These are phyloP conservation scores for Decorospora gaudefroyi DNA, from an alignment of 2,329 filamentous ascomycete species.

Conservation along the genomic window DNA sequence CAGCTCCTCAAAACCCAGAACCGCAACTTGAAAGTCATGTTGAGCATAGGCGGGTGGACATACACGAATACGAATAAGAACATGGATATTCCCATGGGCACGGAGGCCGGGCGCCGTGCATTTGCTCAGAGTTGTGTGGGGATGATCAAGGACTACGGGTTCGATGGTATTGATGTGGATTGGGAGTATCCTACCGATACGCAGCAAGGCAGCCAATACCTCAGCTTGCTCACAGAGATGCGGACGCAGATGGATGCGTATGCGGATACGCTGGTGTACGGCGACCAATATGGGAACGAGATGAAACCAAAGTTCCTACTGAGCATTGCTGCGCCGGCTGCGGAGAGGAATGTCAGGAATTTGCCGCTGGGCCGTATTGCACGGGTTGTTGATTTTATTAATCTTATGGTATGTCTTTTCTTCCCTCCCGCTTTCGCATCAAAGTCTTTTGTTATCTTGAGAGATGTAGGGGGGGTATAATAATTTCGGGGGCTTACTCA, in stretches of 20 bases:
- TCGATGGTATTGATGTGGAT: conserved; percentile 59
- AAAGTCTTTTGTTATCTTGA: too few relatives aligned
- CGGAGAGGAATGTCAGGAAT: conserved; percentile 50
- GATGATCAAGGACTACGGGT: conserved; percentile 77
- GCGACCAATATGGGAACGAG: conserved; percentile 15
- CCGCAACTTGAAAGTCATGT: conserved; percentile 75
- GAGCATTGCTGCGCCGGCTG: conserved; percentile 53
- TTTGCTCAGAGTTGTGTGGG: conserved; percentile 75
- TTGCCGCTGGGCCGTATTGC: conserved; percentile 51
- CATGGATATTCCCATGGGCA: conserved; percentile 71
- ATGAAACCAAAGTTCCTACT: conserved; percentile 50
- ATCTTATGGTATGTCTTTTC: conserved; percentile 49
- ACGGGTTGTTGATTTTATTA: conserved; percentile 55
- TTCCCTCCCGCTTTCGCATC: background rate
- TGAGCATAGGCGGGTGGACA: conserved; percentile 83
- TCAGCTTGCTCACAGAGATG: conserved; percentile 48
- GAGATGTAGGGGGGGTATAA: background rate
- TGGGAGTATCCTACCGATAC: conserved; percentile 54
- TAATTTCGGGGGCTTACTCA: background rate
- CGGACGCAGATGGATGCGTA: conserved; percentile 50
- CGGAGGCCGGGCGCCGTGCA: conserved; percentile 61
- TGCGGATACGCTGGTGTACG: conserved; percentile 38
- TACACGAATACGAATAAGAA: conserved; percentile 66
- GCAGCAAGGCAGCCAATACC: conserved; percentile 49
- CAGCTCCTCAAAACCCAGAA: conserved; percentile 76